Base-by-base conservation (phyloP, 805 yeast species). In the Kuraishia floccosa region DNA sequence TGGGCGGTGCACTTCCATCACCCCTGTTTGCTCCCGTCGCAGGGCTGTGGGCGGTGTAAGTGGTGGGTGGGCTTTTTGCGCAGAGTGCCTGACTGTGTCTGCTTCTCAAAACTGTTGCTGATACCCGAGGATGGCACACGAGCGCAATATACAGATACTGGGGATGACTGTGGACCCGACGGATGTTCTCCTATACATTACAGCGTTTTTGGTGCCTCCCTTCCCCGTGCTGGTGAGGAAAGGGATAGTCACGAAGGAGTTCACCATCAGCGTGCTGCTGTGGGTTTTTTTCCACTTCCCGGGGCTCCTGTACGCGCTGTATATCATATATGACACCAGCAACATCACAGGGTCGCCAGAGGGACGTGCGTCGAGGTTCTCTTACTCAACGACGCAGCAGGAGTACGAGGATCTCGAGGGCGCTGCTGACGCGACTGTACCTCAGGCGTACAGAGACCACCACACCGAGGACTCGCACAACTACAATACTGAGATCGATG, bases 191-290 rank as follows among this genome's bases (percentile, higher is more conserved):
- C 65, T 81, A 11, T 72, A 75, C 34, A 40, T 74, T 1, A 47
- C 75, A 6, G 76, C 84, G 3, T 63, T 78, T 30, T 59, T 80
- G 30, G 63, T 76, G 46, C 91, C 93, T 2, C 91, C 91, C 0
- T 58, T 80, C 9, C 82, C 87, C 0, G 86, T 81, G 8, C 53
- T 74, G 50, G 60, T 77, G 23, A 63, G 85, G 45, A 56, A 73
- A 29, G 91, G 91, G 1, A 32, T 68, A 11, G 73, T 72, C 41
- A 60, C 78, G 3, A 46, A 56, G 21, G 82, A 79, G 40, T 56
- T 71, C 11, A 35, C 60, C 20, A 48, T 68, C 16, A 54, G 61
- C 32, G 47, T 67, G 17, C 28, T 63, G 17, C 54, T 70, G 28
- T 22, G 66, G 27, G 27, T 65, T 17, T 47, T 68, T 21, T 73